Percentiles rank a stretch among this genome's conserved stretches.
These are phyloP conservation scores for Sphagnum fallax DNA, from an alignment of 228 moss, liverwort and hornwort species.

Conservation along the genomic window DNA sequence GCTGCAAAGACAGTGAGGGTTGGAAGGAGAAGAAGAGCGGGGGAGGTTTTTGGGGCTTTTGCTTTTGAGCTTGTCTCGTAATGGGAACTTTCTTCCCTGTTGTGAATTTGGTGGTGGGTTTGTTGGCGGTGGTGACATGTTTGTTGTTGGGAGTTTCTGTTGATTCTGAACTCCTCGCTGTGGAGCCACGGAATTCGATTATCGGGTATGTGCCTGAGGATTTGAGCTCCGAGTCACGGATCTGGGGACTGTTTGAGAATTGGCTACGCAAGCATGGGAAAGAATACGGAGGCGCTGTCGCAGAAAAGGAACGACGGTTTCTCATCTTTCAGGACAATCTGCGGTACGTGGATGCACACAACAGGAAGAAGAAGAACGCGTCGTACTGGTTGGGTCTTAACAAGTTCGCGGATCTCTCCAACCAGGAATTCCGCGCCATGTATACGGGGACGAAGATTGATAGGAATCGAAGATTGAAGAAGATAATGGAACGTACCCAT, in stretches of 20 bases:
- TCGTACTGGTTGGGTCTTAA: constrained; percentile 64
- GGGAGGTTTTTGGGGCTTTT: no score
- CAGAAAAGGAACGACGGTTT: constrained; percentile 48
- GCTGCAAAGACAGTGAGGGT: no score
- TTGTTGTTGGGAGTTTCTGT: no score
- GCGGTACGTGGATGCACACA: constrained; percentile 60
- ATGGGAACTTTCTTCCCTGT: no score
- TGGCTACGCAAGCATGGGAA: constrained; percentile 24
- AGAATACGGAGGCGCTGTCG: constrained; percentile 3
- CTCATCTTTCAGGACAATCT: constrained; percentile 66
- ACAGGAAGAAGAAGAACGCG: constrained; percentile 16
- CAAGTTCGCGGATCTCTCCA: constrained; percentile 79
- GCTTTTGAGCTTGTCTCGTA: no score
- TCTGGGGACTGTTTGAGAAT: constrained; percentile 16
- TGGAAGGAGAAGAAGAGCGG: no score
- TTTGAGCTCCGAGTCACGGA: constrained; percentile 21
- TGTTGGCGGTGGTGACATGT: no score
- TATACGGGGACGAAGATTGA: constrained; percentile 54
- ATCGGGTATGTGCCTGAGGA: constrained; percentile 18
- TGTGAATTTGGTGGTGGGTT: no score
- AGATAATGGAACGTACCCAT: constrained; percentile 17
- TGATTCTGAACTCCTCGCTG: no score
- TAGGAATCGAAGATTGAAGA: constrained; percentile 23
- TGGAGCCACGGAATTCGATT: constrained; percentile 5
- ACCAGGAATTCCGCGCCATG: constrained; percentile 62